Evolutionary conservation across 1,284 basidiomycete genomes (phyloP), one percentile per base, ranked within the genome.

Genomic region (Boletellus dicymbophilus): DNA sequence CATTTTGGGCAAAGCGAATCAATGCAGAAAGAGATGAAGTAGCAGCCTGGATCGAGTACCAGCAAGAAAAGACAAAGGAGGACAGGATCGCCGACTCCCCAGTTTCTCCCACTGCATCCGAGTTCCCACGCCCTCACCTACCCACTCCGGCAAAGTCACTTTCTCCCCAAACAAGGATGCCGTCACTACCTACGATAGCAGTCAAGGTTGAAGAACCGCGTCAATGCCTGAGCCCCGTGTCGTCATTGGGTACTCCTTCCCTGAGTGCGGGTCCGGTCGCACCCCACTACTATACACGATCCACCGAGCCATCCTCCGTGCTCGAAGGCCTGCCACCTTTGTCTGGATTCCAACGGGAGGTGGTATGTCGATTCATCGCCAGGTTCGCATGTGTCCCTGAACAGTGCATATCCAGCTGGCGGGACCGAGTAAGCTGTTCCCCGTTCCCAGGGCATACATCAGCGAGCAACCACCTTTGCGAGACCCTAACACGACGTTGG

Each of bases 131-230:
- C 0, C 54, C 66, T 0, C 65, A 66, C 40, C 45, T 66, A 25
- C 65, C 65, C 1, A 66, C 65, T 0, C 65, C 65, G 20, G 54
- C 66, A 12, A 52, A 53, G 21, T 66, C 64, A 0, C 38, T 48
- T n/a, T 64, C 63, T 1, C 54, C 60, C 0, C 45, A 51, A 2
- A 50, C 46, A 16, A 46, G 65, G 18, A 27, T 60, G 34, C 55
- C 22, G 15, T 70, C 68, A 18, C 42, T 70, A 25, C 65, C 65
- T 1, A 59, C 63, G 21, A 70, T 66, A 38, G 59, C 59, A 10
- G 53, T 70, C 42, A 66, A 66, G 49, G 21, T 52, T 6, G 65
- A 66, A 13, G 64, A 63, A 0, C 1, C 16, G 4, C 40, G 41
- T 25, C 42, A 37, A 6, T 46, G 43, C 26, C 16, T 50, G 1